Evolutionary conservation across 441 rosid genomes (phyloP).

Genomic region (Adansonia gregorii): DNA sequence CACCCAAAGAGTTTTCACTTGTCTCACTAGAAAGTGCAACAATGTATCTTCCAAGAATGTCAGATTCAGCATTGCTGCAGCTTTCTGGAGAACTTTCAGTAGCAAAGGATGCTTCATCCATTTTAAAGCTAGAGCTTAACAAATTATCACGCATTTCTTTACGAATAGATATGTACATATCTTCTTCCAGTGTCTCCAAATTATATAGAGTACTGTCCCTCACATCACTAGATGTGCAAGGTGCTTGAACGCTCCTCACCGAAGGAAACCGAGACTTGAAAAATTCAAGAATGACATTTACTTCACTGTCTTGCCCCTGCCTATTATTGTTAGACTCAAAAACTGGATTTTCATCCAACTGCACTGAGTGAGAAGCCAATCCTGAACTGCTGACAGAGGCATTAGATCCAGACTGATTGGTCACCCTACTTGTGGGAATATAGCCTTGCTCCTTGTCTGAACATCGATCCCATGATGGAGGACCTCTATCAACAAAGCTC

Average conservation of each 20-base stretch:
- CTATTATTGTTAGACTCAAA: constrained; percentile 51
- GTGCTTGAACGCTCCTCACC: constrained; percentile 48
- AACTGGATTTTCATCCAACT: constrained; percentile 53
- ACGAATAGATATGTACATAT: constrained; percentile 53
- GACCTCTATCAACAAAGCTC: constrained; percentile 77
- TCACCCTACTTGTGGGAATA: constrained; percentile 36
- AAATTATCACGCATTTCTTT: constrained; percentile 42
- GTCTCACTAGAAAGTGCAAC: constrained; percentile 52
- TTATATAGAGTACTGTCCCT: constrained; percentile 41
- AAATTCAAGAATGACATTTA: constrained; percentile 57
- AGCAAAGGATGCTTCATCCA: constrained; percentile 37
- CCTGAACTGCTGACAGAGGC: constrained; percentile 42
- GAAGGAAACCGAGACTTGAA: constrained; percentile 58
- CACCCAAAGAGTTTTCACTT: constrained; percentile 45
- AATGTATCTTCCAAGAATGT: constrained; percentile 54
- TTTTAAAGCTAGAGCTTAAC: constrained; percentile 34
- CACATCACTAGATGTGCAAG: constrained; percentile 46
- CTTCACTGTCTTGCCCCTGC: constrained; percentile 49
- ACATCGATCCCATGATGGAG: constrained; percentile 69
- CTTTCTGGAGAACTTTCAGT: constrained; percentile 41
- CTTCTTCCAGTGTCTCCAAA: constrained; percentile 67
- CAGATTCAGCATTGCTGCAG: constrained; percentile 47
- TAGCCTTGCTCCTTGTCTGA: constrained; percentile 43
- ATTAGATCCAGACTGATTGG: constrained; percentile 39
- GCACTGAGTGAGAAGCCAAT: constrained; percentile 46